A percentile compares a stretch with the other conserved stretches of the same genome.
Evolutionary conservation across 1,139 yeast species (phyloP).

Genomic region (Kodamaea alishanica): DNA sequence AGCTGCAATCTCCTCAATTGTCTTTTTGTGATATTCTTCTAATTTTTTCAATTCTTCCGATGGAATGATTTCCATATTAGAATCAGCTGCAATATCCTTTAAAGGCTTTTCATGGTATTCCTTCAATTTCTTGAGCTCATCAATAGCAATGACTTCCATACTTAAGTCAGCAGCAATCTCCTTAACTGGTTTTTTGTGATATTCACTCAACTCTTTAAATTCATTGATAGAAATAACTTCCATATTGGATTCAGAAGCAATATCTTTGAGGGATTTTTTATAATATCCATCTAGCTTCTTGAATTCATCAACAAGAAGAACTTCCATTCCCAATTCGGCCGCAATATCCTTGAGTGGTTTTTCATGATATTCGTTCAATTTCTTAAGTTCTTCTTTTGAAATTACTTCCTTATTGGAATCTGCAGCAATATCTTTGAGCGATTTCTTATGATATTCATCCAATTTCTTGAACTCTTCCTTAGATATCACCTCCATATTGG

Average conservation of each 20-base stretch:
- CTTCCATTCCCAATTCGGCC: slow-evolving; percentile 16
- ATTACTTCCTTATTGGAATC: slow-evolving; percentile 6
- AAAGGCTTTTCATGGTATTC: slow-evolving; percentile 5
- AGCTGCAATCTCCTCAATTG: slow-evolving; percentile 7
- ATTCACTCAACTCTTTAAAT: slow-evolving; percentile 14
- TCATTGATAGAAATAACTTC: slow-evolving; percentile 22
- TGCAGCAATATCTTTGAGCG: slow-evolving; percentile 23
- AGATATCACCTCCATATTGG: slow-evolving; percentile 18
- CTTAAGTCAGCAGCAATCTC: slow-evolving; percentile 11
- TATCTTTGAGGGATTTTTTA: slow-evolving; percentile 29
- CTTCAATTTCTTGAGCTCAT: slow-evolving; percentile 9
- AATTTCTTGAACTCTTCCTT: slow-evolving; percentile 25
- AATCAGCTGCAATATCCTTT: slow-evolving; percentile 7
- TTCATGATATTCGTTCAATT: slow-evolving; percentile 1
- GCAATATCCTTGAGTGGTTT: slow-evolving; percentile 14
- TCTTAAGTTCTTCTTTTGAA: slow-evolving; percentile 5
- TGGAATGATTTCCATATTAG: slow-evolving; percentile 11
- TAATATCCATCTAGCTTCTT: slow-evolving; percentile 17
- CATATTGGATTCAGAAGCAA: slow-evolving; percentile 9
- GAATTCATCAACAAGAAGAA: slow-evolving; percentile 21
- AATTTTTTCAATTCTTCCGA: slow-evolving; percentile 23
- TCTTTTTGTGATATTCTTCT: slow-evolving; percentile 5
- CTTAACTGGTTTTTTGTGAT: slow-evolving; percentile 19
- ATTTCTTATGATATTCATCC: slow-evolving; percentile 19
- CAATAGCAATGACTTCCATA: slow-evolving; percentile 7